These are phyloP conservation scores for Lodderomyces orthopsilosis DNA, from an alignment of 1,139 yeast species.

Conservation along the genomic window DNA sequence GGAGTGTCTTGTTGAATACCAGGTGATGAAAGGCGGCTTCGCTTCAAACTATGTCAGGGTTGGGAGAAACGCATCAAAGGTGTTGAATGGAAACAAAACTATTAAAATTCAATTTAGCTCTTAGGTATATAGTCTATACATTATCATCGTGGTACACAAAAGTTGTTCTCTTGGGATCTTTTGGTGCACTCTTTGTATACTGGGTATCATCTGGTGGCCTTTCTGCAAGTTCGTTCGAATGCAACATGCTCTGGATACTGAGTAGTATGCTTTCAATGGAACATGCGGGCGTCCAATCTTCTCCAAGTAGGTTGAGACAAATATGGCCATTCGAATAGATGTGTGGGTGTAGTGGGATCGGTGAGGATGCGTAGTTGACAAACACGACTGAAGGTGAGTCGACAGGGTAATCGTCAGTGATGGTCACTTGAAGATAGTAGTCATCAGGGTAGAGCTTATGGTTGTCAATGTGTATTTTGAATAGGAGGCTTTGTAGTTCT, in stretches of 20 bases:
- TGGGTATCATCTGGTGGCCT: constrained; percentile 54
- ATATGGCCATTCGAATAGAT: constrained; percentile 74
- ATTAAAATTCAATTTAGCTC: constrained; percentile 29
- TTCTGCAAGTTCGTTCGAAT: constrained; percentile 42
- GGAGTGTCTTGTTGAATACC: constrained; percentile 68
- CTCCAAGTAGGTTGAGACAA: constrained; percentile 61
- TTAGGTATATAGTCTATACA: constrained; percentile 15
- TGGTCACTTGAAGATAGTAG: constrained; percentile 33
- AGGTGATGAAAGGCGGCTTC: constrained; percentile 71
- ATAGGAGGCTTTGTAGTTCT: constrained; percentile 23
- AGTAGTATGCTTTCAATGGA: constrained; percentile 51
- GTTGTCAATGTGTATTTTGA: constrained; percentile 23
- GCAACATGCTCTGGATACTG: constrained; percentile 65
- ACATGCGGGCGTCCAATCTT: constrained; percentile 74
- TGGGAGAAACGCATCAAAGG: constrained; percentile 51
- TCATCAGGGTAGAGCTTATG: constrained; percentile 28
- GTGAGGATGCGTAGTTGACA: constrained; percentile 22
- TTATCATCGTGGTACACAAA: constrained; percentile 59
- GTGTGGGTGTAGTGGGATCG: constrained; percentile 68
- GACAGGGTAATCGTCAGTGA: constrained; percentile 57
- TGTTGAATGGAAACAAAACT: constrained; percentile 43
- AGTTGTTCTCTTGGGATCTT: constrained; percentile 49
- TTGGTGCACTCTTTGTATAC: constrained; percentile 54
- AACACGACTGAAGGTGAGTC: constrained; percentile 63
- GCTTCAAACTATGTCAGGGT: constrained; percentile 69